Conservation (phyloP, 169 alveolate genomes). For the Plasmodium fragile region DNA sequence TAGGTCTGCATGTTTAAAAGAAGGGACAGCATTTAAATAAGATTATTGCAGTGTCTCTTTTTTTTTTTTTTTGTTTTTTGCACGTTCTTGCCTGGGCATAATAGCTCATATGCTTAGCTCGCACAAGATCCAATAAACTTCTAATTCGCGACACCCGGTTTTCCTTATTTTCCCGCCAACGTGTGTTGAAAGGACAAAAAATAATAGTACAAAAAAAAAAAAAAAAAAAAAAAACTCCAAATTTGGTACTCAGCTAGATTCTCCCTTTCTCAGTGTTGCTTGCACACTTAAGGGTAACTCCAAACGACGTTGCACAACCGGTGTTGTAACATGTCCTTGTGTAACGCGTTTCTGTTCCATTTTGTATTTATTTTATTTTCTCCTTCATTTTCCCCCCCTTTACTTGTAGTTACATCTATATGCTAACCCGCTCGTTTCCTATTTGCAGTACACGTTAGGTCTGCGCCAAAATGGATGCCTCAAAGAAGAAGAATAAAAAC, state of each 20-base stretch:
- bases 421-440: background rate
- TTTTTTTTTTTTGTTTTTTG: conserved; percentile 1
- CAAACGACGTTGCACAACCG: background rate
- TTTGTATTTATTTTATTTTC: background rate
- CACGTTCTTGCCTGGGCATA: background rate
- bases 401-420: background rate
- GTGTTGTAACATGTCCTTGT: background rate
- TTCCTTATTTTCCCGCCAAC: background rate
- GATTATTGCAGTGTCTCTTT: background rate
- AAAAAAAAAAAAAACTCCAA: background rate
- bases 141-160: background rate
- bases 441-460: background rate
- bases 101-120: background rate
- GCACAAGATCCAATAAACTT: background rate
- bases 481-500: conserved; percentile 8
- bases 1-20: background rate
- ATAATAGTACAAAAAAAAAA: background rate
- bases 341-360: background rate
- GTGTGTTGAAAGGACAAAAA: background rate
- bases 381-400: background rate
- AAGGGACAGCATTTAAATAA: background rate
- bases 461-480: conserved; percentile 4
- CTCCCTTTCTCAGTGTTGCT: background rate
- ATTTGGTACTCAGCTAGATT: background rate
- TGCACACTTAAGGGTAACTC: background rate